Conservation (phyloP, 805 yeast species). For the Saccharomycopsis sp. region DNA sequence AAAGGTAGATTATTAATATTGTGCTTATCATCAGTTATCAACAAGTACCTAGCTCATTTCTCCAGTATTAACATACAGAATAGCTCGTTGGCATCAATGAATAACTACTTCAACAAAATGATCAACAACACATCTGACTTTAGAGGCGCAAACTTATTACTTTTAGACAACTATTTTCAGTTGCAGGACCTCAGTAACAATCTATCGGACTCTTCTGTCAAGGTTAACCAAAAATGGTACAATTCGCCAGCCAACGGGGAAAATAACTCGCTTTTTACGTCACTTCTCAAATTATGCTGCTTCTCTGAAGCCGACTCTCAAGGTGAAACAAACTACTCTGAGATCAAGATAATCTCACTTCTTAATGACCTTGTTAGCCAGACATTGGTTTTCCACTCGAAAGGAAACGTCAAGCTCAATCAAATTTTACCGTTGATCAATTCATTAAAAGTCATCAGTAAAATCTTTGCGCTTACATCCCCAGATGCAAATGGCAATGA, state of each 20-base stretch:
- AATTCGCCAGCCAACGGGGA: conserved; percentile 35
- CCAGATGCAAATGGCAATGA: conserved; percentile 10
- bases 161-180: conserved; percentile 55
- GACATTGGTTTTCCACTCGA: conserved; percentile 47
- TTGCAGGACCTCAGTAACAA: conserved; percentile 38
- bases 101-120: conserved; percentile 12
- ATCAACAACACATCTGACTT: conserved; percentile 26
- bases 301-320: conserved; percentile 26
- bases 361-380: conserved; percentile 42
- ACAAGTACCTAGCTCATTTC: conserved; percentile 6
- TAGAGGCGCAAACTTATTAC: conserved; percentile 47
- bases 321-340: conserved; percentile 14
- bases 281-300: conserved; percentile 49
- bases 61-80: conserved; percentile 2
- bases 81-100: conserved; percentile 8
- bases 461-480: conserved; percentile 12
- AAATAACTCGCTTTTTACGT: conserved; percentile 58
- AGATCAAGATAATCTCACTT: conserved; percentile 40
- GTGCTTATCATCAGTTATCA: conserved; percentile 9
- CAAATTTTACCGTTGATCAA: conserved; percentile 51
- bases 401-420: conserved; percentile 36
- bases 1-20: conserved; percentile 11
- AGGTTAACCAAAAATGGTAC: conserved; percentile 72
- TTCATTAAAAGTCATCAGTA: conserved; percentile 33
- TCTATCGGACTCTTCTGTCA: conserved; percentile 23